Percentiles rank a stretch among this genome's conserved stretches.
Evolutionary conservation across 768 basidiomycete species (phyloP).

Genomic region (Hirschioporus abietinus): DNA sequence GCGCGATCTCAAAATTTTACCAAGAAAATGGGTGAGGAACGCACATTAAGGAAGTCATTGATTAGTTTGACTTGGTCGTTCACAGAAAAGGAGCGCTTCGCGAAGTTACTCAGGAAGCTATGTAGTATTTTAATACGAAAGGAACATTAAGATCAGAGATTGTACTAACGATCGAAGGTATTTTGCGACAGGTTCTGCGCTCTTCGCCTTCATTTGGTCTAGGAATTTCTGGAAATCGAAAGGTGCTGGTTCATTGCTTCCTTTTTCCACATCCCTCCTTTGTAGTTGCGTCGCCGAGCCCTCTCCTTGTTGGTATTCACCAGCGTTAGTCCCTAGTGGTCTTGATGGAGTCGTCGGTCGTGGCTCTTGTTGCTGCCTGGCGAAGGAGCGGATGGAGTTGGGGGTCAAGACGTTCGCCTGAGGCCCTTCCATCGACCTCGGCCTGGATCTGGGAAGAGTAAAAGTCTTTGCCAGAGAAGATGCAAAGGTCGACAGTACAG

Average conservation of each 20-base stretch:
- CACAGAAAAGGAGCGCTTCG: constrained; percentile 87
- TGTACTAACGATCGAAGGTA: constrained; percentile 86
- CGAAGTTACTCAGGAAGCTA: constrained; percentile 91
- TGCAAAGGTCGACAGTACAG: constrained; percentile 10
- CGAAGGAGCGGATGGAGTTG: constrained; percentile 26
- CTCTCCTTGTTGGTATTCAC: background rate
- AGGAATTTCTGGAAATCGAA: constrained; percentile 96
- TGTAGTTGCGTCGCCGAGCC: constrained; percentile 2
- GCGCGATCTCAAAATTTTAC: background rate
- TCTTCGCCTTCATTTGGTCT: constrained; percentile 86
- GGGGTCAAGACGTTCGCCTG: constrained; percentile 10
- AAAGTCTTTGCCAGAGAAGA: constrained; percentile 9
- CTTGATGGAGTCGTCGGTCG: constrained; percentile 17
- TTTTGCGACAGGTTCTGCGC: constrained; percentile 90
- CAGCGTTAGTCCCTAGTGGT: constrained; percentile 12
- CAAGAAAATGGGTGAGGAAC: constrained; percentile 18
- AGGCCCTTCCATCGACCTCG: constrained; percentile 22
- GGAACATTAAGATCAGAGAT: background rate
- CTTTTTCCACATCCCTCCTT: constrained; percentile 11
- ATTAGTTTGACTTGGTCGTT: constrained; percentile 94
- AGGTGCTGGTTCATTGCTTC: constrained; percentile 28
- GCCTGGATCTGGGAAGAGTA: constrained; percentile 10
- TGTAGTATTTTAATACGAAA: background rate
- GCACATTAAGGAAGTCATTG: constrained; percentile 84
- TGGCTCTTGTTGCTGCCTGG: constrained; percentile 15